phyloP scores from a whole-genome alignment of 495 filamentous ascomycete species.

The Hypoxylon lenormandii region DNA sequence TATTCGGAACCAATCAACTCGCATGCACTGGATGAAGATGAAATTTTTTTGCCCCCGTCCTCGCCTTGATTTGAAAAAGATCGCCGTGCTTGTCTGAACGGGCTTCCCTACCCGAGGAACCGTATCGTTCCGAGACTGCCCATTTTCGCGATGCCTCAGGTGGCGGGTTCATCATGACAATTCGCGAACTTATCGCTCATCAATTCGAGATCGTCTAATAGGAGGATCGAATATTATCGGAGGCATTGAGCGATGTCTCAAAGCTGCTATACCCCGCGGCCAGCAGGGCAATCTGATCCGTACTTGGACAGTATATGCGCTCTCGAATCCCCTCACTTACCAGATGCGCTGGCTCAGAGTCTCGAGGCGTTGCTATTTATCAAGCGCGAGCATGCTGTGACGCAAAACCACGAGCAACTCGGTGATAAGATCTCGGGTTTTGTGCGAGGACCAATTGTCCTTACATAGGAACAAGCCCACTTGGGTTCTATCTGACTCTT shows the following conservation, averaged over 20 bases:
- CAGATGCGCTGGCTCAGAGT: conserved; percentile 1
- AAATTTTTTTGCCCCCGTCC: conserved; percentile 34
- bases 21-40: conserved; percentile 28
- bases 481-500: conserved; percentile 9
- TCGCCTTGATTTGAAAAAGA: conserved; percentile 37
- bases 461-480: background rate
- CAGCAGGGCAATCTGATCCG: conserved; percentile 1
- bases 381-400: background rate
- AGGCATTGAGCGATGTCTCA: conserved; percentile 24
- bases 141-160: conserved; percentile 22
- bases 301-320: background rate
- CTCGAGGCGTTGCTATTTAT: background rate
- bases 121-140: conserved; percentile 33
- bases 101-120: conserved; percentile 27
- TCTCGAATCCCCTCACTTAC: conserved; percentile 2
- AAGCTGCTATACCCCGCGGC: conserved; percentile 13
- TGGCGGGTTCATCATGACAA: conserved; percentile 33
- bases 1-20: conserved; percentile 37
- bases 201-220: conserved; percentile 16
- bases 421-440: conserved; percentile 34
- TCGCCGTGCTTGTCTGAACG: conserved; percentile 24
- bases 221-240: conserved; percentile 17
- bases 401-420: conserved; percentile 14
- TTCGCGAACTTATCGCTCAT: conserved; percentile 35
- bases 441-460: conserved; percentile 20